These are phyloP conservation scores for Wickerhamomyces queroliae DNA, from an alignment of 805 yeast genomes.

Conservation along the genomic window DNA sequence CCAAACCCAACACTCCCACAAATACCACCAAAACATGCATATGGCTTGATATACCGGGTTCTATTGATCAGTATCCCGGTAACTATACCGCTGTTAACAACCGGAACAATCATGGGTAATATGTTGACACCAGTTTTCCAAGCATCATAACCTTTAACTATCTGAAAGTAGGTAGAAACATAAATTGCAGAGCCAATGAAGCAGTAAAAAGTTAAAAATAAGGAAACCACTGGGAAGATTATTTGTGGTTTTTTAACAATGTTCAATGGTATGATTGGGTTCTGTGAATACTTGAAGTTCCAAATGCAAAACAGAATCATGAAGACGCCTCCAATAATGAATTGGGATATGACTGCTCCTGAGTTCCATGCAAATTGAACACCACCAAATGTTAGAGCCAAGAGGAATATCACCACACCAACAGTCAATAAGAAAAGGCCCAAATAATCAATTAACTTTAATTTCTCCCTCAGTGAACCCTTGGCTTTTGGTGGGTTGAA, in stretches of 20 bases:
- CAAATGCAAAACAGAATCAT: slow-evolving; percentile 30
- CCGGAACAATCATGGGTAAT: slow-evolving; percentile 35
- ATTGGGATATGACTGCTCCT: slow-evolving; percentile 39
- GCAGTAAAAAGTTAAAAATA: slow-evolving; percentile 3
- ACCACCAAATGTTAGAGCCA: slow-evolving; percentile 51
- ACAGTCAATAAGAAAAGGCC: slow-evolving; percentile 39
- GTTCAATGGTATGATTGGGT: slow-evolving; percentile 35
- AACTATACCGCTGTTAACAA: slow-evolving; percentile 20
- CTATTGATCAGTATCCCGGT: slow-evolving; percentile 26
- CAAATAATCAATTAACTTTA: slow-evolving; percentile 38
- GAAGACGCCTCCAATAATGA: slow-evolving; percentile 39
- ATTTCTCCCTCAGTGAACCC: slow-evolving; percentile 30
- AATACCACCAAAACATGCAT: slow-evolving; percentile 24
- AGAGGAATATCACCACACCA: slow-evolving; percentile 36
- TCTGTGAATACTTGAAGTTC: slow-evolving; percentile 33
- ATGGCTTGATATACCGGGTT: slow-evolving; percentile 30
- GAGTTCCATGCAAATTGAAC: slow-evolving; percentile 43
- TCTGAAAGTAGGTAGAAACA: slow-evolving; percentile 38
- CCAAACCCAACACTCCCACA: slow-evolving; percentile 31
- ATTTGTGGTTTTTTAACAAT: slow-evolving; percentile 1
- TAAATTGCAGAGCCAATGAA: slow-evolving; percentile 13
- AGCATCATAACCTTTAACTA: slow-evolving; percentile 30
- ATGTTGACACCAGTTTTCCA: slow-evolving; percentile 40
- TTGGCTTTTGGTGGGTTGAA: slow-evolving; percentile 36
- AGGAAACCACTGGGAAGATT: background rate